These are phyloP conservation scores for Coccomyxa sp. DNA, from an alignment of 139 green algal species.

Conservation along the genomic window DNA sequence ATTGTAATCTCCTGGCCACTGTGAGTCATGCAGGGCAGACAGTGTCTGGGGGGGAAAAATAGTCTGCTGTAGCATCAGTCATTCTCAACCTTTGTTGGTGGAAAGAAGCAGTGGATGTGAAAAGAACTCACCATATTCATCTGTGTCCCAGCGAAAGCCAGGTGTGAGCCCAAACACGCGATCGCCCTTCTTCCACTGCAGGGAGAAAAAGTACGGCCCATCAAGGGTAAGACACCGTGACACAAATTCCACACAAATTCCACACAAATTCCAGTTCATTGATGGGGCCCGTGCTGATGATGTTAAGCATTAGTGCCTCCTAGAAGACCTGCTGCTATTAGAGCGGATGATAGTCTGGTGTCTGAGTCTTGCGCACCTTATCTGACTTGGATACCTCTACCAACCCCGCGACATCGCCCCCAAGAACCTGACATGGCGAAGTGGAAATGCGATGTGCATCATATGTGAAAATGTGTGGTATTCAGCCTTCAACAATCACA, in stretches of 20 bases:
- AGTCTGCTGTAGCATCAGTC: neutral
- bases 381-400: constrained; percentile 30
- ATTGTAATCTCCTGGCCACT: neutral
- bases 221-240: too few relatives aligned
- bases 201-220: too few relatives aligned
- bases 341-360: too few relatives aligned
- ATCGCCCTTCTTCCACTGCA: constrained; percentile 47
- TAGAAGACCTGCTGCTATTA: neutral
- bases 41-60: too few relatives aligned
- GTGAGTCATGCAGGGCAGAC: too few relatives aligned
- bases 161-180: constrained; percentile 25
- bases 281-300: neutral
- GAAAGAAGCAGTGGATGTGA: neutral
- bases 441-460: neutral
- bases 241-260: neutral
- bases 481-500: neutral
- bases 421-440: constrained; percentile 23
- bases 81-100: neutral
- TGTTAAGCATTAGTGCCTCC: neutral
- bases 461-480: neutral
- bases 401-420: constrained; percentile 35
- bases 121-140: neutral
- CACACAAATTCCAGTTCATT: neutral
- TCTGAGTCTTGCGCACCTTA: too few relatives aligned
- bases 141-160: neutral